A percentile compares a stretch with the other conserved stretches of the same genome.
These are phyloP conservation scores for Pistacia atlantica DNA, from an alignment of 345 rosid species.

Conservation along the genomic window DNA sequence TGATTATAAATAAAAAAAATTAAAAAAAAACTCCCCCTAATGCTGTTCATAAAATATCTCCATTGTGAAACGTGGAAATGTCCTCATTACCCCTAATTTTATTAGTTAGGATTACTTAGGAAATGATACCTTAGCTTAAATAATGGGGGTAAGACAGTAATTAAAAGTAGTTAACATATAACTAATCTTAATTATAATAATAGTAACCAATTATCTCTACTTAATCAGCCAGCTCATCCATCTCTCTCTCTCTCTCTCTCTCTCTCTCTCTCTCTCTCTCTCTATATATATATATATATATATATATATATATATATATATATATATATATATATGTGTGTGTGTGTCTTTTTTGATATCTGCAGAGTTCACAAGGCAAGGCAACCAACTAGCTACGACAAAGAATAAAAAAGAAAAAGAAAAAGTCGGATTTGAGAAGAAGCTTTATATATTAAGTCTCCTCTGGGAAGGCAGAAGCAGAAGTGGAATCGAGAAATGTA, in stretches of 20 bases:
- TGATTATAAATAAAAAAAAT: too few relatives aligned
- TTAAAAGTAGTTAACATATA: not conserved
- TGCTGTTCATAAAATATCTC: too few relatives aligned
- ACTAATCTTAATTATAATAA: not conserved
- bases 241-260: not conserved
- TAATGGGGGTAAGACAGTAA: not conserved
- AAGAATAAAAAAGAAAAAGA: not conserved
- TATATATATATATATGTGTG: too few relatives aligned
- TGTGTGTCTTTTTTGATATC: not conserved
- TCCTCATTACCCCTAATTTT: too few relatives aligned
- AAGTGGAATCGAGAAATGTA: slow-evolving; percentile 38
- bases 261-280: too few relatives aligned
- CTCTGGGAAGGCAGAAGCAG: not conserved
- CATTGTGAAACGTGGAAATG: too few relatives aligned
- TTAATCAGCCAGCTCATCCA: not conserved
- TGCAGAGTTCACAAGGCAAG: not conserved
- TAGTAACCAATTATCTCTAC: slow-evolving; percentile 1
- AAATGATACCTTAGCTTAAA: too few relatives aligned
- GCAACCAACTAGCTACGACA: too few relatives aligned
- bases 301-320: too few relatives aligned
- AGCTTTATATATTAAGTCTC: not conserved
- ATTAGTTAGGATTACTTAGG: too few relatives aligned
- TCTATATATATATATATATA: too few relatives aligned
- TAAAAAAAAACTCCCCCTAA: too few relatives aligned
- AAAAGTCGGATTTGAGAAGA: not conserved